phyloP scores from a whole-genome alignment of 345 rosid genomes.

The Rhodomyrtus tomentosa region DNA sequence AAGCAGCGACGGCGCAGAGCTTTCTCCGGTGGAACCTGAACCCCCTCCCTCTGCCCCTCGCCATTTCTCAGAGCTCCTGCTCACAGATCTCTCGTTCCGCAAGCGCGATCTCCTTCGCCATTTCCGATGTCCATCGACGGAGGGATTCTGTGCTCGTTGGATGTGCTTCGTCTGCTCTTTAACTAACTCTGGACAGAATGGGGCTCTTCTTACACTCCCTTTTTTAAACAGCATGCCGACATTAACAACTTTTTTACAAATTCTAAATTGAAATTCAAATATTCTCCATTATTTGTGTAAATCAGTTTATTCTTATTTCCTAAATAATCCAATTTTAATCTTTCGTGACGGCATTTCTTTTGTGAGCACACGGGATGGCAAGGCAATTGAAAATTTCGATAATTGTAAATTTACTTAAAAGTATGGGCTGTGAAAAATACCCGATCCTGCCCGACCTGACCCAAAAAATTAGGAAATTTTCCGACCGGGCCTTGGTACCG shows the following conservation, averaged over 20 bases:
- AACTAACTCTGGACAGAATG: background rate
- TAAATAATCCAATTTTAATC: too few relatives aligned
- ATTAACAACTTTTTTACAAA: background rate
- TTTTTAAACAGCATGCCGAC: background rate
- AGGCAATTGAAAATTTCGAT: background rate
- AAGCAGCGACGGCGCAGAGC: background rate
- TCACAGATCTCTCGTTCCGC: background rate
- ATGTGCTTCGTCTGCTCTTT: background rate
- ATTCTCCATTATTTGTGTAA: background rate
- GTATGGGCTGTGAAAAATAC: too few relatives aligned
- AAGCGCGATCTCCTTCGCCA: background rate
- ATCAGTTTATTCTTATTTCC: background rate
- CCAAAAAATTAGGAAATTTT: too few relatives aligned
- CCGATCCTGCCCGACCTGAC: too few relatives aligned
- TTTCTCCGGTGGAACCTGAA: slow-evolving; percentile 1
- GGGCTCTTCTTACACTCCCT: background rate
- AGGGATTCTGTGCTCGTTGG: background rate
- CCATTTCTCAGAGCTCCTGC: background rate
- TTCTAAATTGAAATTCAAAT: background rate
- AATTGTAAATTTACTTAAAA: background rate
- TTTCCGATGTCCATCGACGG: background rate
- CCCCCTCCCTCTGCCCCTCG: background rate
- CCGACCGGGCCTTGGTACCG: too few relatives aligned
- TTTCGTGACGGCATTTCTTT: background rate
- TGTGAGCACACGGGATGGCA: accelerated